Conservation (phyloP, 371 early-diverging fungal species). For the Capillidium heterosporum region DNA sequence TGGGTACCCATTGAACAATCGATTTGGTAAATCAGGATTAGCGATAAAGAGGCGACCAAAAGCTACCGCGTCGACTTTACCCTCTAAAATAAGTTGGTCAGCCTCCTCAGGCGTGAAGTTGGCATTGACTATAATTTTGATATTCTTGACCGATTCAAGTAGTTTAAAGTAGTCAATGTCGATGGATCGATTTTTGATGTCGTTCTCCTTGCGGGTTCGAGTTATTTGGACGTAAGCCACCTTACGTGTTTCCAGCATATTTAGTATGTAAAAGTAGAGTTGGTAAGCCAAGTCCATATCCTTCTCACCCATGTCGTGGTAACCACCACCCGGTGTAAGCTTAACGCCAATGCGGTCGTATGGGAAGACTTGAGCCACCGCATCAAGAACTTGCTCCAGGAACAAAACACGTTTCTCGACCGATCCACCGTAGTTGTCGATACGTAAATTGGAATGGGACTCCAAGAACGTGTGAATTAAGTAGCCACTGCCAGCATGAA, state of each 20-base stretch:
- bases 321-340: slow-evolving; percentile 30
- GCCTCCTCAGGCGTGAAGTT: slow-evolving; percentile 43
- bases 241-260: neutral
- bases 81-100: slow-evolving; percentile 6
- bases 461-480: slow-evolving; percentile 34
- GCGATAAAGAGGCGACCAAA: slow-evolving; percentile 11
- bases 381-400: slow-evolving; percentile 17
- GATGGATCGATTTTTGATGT: neutral
- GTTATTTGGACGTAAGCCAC: slow-evolving; percentile 1
- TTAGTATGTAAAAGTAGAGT: slow-evolving; percentile 30
- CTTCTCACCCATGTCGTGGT: slow-evolving; percentile 38
- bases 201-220: neutral
- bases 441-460: slow-evolving; percentile 26
- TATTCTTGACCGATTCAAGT: neutral
- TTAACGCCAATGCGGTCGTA: slow-evolving; percentile 40
- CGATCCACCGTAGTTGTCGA: slow-evolving; percentile 36
- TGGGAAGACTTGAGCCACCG: slow-evolving; percentile 60
- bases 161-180: neutral
- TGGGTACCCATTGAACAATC: neutral
- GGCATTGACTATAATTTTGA: slow-evolving; percentile 15
- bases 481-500: slow-evolving; percentile 49
- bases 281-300: slow-evolving; percentile 31
- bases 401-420: slow-evolving; percentile 29
- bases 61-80: slow-evolving; percentile 10
- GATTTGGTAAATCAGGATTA: slow-evolving; percentile 7